Base-by-base conservation (phyloP, 306 rosid species). In the Medicago arabica region DNA sequence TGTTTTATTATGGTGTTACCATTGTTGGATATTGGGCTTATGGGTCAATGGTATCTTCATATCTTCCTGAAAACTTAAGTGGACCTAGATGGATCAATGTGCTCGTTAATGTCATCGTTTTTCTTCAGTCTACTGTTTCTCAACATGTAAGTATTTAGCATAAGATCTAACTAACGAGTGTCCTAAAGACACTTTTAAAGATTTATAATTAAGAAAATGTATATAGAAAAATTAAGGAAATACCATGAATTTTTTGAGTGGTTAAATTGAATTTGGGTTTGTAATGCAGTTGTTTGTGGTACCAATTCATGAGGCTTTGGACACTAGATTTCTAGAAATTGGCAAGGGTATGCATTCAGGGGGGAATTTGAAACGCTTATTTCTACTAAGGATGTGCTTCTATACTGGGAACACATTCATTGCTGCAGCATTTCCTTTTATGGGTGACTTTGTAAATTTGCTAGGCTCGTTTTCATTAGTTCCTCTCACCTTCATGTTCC, bases 1-100 rank as follows among this genome's bases (percentile, higher is more conserved):
- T 86, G 14, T 57, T 83, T 9, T 86, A 85, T 72, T 89, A 89
- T 19, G 88, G 86, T 36, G 84, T 86, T 1, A 79, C 69, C 59
- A 1, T 86, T 0, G 8, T 81, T 4, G 90, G 89, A 14, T 89
- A 85, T 76, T 89, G 93, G 93, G 93, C 90, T 47, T 89, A 89
- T 71, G 90, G 93, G 1, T 50, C 90, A 10, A 31, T 41, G 4
- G 86, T 75, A 2, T 85, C 88, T 0, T 72, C 75, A 1, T 89
- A 86, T 71, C 85, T 89, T 36, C 93, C 90, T 1, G 51, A 79
- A 28, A 81, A 85, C 39, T 70, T 81, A 6, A 78, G 78, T 46
- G 90, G 90, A 36, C 90, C 93, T 18, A 85, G 25, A 73, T 89
- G 82, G 86, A 85, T 82, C 54, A 85, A 79, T 7, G 67, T 86